Evolutionary conservation across 345 rosid species (phyloP).

Genomic region (Dovyalis caffra): DNA sequence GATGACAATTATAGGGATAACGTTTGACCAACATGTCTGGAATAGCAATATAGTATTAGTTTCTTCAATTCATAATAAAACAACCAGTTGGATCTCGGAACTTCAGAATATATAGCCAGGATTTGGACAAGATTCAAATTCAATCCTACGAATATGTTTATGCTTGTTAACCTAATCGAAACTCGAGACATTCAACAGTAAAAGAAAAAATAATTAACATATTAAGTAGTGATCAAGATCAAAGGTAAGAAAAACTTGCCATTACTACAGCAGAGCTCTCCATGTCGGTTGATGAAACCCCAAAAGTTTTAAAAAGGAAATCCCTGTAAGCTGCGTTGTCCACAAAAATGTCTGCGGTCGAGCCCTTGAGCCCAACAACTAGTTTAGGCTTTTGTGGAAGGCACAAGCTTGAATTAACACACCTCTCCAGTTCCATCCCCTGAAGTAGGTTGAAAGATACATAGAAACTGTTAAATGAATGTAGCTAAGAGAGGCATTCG

Average conservation of each 20-base stretch:
- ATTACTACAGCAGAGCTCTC: slow-evolving; percentile 57
- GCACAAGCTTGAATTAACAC: slow-evolving; percentile 52
- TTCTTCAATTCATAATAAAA: too few relatives aligned
- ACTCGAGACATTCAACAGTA: background rate
- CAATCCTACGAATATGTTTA: too few relatives aligned
- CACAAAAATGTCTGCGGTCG: slow-evolving; percentile 46
- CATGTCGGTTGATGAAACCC: slow-evolving; percentile 50
- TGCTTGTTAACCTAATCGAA: too few relatives aligned
- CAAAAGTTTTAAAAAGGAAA: slow-evolving; percentile 35
- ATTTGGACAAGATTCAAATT: too few relatives aligned
- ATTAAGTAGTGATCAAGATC: too few relatives aligned
- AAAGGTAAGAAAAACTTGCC: slow-evolving; percentile 14
- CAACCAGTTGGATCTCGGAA: too few relatives aligned
- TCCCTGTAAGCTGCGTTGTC: slow-evolving; percentile 51
- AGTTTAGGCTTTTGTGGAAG: slow-evolving; percentile 44
- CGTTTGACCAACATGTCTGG: slow-evolving; percentile 55
- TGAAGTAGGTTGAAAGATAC: background rate
- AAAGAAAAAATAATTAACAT: background rate
- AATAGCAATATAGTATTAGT: background rate
- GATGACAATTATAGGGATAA: slow-evolving; percentile 41
- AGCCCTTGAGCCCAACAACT: slow-evolving; percentile 43
- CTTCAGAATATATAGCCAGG: too few relatives aligned
- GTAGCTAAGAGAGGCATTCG: too few relatives aligned
- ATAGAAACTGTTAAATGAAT: background rate
- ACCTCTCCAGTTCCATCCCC: slow-evolving; percentile 40